These are phyloP conservation scores for Echria macrotheca DNA, from an alignment of 495 filamentous ascomycete genomes.

Conservation along the genomic window DNA sequence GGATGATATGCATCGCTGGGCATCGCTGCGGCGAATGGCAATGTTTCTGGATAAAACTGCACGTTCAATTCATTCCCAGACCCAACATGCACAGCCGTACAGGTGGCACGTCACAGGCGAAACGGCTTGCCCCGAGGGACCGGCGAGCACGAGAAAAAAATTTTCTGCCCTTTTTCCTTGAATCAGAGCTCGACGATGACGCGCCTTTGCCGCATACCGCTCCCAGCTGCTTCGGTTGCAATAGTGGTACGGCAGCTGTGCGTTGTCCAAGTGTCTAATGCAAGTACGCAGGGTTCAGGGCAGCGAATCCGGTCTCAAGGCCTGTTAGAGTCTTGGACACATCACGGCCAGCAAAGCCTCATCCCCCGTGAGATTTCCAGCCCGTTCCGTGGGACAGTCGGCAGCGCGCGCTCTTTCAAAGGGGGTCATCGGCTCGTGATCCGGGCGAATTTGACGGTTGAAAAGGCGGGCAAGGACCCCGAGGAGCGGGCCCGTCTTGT, in stretches of 20 bases:
- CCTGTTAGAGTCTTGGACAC: neutral
- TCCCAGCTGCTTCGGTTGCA: conserved; percentile 8
- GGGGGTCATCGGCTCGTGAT: too few species aligned
- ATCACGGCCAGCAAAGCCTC: neutral
- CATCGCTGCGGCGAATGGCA: conserved; percentile 10
- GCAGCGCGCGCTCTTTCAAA: too few species aligned
- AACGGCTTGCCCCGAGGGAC: conserved; percentile 5
- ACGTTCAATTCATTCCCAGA: conserved; percentile 2
- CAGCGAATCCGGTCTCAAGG: conserved; percentile 11
- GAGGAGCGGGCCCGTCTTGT: conserved; percentile 7
- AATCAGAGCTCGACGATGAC: conserved; percentile 1
- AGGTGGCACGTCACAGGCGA: conserved; percentile 14
- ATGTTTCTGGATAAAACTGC: conserved; percentile 20
- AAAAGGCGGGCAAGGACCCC: conserved; percentile 8
- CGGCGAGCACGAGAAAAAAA: conserved; percentile 4
- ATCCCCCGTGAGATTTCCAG: neutral
- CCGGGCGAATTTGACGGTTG: too few species aligned
- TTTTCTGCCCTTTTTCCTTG: conserved; percentile 8
- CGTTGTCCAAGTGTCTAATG: conserved; percentile 11
- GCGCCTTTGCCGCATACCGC: conserved; percentile 14
- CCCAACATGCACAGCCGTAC: conserved; percentile 4
- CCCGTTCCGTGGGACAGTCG: too few species aligned
- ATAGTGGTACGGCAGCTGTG: conserved; percentile 6
- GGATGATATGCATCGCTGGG: conserved; percentile 20
- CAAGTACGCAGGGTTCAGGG: conserved; percentile 17